Base-by-base conservation (phyloP, 306 rosid genomes). In the Inga laurina region DNA sequence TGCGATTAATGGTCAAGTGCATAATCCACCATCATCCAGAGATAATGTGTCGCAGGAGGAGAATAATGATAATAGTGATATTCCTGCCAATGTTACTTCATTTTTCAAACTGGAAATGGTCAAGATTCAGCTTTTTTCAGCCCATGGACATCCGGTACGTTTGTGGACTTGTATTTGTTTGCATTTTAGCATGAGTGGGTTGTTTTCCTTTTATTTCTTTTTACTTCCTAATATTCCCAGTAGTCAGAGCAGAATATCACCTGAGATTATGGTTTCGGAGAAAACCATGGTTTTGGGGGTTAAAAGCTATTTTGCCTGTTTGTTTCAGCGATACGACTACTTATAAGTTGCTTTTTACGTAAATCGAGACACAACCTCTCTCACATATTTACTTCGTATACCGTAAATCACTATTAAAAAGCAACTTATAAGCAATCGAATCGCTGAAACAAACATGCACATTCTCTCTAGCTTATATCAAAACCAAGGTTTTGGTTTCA, bases 61-160 rank as follows among this genome's bases (percentile, higher is more conserved):
- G 69, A 86, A 81, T 73, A 56, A 72, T 62, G 88, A 88, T 45
- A 64, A 81, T 67, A 88, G 79, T 57, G 90, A 85, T 62, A 75
- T 66, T 62, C 73, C 76, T 13, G 69, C 56, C 24, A 90, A 83
- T 70, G 91, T 87, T 74, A 79, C 88, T 76, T 76, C 89, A 73
- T 91, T 88, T 86, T 91, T 90, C 90, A 89, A 87, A 87, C 82
- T 91, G 82, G 95, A 87, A 87, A 90, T 91, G 82, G 85, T 81
- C 57, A 90, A 86, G 82, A 81, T 91, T 79, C 90, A 90, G 82
- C 84, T 90, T 56, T 91, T 85, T 85, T 78, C 92, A 10, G 82
- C 92, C 24, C 66, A 87, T 79, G 86, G 89, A 72, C 85, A 81
- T 81, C 90, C 85, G 86, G 93, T 91, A 87, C 34, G 84, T 82